phyloP scores from a whole-genome alignment of 805 yeast genomes.

The Kuraishia molischiana region DNA sequence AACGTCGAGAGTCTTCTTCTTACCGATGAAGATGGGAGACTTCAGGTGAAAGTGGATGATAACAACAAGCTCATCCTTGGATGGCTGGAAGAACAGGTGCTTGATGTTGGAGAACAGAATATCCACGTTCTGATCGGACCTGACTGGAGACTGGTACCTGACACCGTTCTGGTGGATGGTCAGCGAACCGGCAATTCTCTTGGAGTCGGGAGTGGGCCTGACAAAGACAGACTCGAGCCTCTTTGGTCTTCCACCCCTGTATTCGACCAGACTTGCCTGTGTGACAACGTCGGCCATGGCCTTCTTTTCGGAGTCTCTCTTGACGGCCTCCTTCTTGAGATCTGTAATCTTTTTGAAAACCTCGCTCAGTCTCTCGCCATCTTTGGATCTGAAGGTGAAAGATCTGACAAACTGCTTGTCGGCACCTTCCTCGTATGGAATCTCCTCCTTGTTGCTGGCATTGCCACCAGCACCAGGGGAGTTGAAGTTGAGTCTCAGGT shows the following conservation, averaged over 20 bases:
- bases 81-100: constrained; percentile 92
- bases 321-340: constrained; percentile 82
- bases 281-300: constrained; percentile 90
- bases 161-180: constrained; percentile 95
- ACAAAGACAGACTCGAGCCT: constrained; percentile 83
- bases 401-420: constrained; percentile 83
- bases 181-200: constrained; percentile 83
- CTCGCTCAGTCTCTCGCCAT: constrained; percentile 83
- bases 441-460: constrained; percentile 58
- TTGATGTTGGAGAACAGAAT: constrained; percentile 83
- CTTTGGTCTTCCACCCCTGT: constrained; percentile 74
- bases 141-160: constrained; percentile 79
- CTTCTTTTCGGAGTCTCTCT: constrained; percentile 83
- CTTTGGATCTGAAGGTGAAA: constrained; percentile 80
- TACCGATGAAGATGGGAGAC: constrained; percentile 90
- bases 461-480: constrained; percentile 84
- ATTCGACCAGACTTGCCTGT: constrained; percentile 80
- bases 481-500: constrained; percentile 81
- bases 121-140: constrained; percentile 82
- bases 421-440: constrained; percentile 85
- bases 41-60: constrained; percentile 88
- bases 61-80: constrained; percentile 89
- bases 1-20: constrained; percentile 88
- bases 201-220: constrained; percentile 96
- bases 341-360: constrained; percentile 86